A percentile compares a stretch with the other conserved stretches of the same genome.
These are phyloP conservation scores for Alternaria longipes DNA, from an alignment of 2,329 filamentous ascomycete species.

Conservation along the genomic window DNA sequence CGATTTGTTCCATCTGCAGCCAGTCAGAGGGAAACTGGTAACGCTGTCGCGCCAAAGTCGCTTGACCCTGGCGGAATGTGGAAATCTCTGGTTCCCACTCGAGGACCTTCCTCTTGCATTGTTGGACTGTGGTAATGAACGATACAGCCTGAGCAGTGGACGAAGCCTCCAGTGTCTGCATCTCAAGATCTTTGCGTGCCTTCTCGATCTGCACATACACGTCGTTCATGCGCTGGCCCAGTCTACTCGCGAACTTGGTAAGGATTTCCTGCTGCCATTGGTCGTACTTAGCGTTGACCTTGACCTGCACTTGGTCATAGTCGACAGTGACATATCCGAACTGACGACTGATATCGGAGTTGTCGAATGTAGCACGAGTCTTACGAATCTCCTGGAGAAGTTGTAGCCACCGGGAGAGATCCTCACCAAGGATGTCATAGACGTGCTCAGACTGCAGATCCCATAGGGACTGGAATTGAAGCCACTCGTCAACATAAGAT, in stretches of 20 bases:
- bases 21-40: slow-evolving; percentile 95
- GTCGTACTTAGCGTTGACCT: slow-evolving; percentile 99
- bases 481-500: slow-evolving; percentile 94
- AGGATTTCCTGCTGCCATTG: slow-evolving; percentile 99
- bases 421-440: slow-evolving; percentile 89
- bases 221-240: slow-evolving; percentile 90
- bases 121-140: slow-evolving; percentile 97
- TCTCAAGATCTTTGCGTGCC: slow-evolving; percentile 87
- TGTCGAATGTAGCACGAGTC: slow-evolving; percentile 95
- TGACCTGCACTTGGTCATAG: slow-evolving; percentile 98
- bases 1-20: slow-evolving; percentile 95
- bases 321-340: slow-evolving; percentile 97
- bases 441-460: slow-evolving; percentile 96
- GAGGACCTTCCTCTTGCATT: slow-evolving; percentile 92
- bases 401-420: slow-evolving; percentile 92
- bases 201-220: slow-evolving; percentile 92
- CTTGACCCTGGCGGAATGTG: slow-evolving; percentile 94
- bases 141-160: slow-evolving; percentile 97
- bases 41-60: slow-evolving; percentile 86
- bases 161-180: slow-evolving; percentile 89
- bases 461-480: slow-evolving; percentile 98
- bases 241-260: slow-evolving; percentile 87
- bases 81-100: slow-evolving; percentile 96
- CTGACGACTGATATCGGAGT: slow-evolving; percentile 87
- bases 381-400: slow-evolving; percentile 97